Evolutionary conservation across 164 flowering plant species (phyloP).

Genomic region (Platanus orientalis): DNA sequence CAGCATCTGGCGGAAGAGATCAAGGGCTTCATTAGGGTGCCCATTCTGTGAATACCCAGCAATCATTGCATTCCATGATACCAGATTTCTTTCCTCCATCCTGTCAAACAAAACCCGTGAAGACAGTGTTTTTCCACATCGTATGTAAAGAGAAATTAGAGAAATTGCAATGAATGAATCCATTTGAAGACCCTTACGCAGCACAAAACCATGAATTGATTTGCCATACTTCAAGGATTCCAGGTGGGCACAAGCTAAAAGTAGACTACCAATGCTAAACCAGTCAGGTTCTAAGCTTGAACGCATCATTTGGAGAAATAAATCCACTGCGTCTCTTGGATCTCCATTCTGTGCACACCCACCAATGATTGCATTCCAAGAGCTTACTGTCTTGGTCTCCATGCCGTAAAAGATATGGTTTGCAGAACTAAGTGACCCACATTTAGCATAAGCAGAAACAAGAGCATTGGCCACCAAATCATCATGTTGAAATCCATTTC

Average conservation of each 20-base stretch:
- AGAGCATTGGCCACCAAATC: constrained; percentile 56
- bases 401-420: constrained; percentile 35
- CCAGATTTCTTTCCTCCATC: constrained; percentile 39
- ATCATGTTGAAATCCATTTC: constrained; percentile 40
- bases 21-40: constrained; percentile 34
- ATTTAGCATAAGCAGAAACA: constrained; percentile 63
- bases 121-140: constrained; percentile 29
- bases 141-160: constrained; percentile 48
- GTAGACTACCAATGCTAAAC: constrained; percentile 55
- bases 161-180: constrained; percentile 51
- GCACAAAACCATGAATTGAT: constrained; percentile 53
- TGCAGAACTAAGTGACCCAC: constrained; percentile 46
- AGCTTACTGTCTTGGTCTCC: constrained; percentile 37
- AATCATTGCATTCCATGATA: constrained; percentile 70
- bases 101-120: constrained; percentile 38
- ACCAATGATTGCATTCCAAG: constrained; percentile 75
- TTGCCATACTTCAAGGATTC: constrained; percentile 39
- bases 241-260: constrained; percentile 50
- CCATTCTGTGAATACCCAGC: constrained; percentile 57
- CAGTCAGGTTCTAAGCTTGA: constrained; percentile 45
- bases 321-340: constrained; percentile 43
- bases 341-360: constrained; percentile 59
- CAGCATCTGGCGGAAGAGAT: constrained; percentile 47
- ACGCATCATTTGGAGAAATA: constrained; percentile 39
- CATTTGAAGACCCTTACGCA: constrained; percentile 46